Base-by-base conservation (phyloP, 2,329 filamentous ascomycete species). In the Seiridium cupressi region DNA sequence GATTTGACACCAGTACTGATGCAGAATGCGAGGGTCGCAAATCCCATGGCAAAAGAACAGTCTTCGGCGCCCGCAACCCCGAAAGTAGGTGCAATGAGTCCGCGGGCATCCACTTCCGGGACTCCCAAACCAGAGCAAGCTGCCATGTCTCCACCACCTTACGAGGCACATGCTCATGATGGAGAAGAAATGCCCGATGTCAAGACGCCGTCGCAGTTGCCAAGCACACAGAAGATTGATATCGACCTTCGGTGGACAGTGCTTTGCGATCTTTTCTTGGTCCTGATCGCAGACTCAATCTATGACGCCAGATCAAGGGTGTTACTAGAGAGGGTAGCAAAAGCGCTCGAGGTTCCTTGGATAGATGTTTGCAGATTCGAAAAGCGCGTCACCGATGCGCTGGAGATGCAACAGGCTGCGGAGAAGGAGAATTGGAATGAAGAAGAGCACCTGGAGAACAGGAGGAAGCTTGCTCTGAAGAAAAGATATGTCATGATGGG, bases 361-460 rank as follows among this genome's bases (percentile, higher is more conserved):
- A 81, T 96, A 58, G 95, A 99, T 65, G 96, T 98, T 60, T 96
- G 93, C 75, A 88, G 92, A 44, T 99, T 99, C 70, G 95, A 99
- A 77, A 98, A 97, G 77, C 89, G 93, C 57, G 92, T 99, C 5
- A 97, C 95, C 6, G 95, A 99, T 75, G 93, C 95, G 1, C 80
- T 99, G 31, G 95, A 99, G 75, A 97, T 99, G 92, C 94, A 98
- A 76, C 93, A 98, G 74, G 88, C 91, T 51, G 92, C 92, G 5
- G 90, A 93, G 64, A 96, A 94, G 69, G 95, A 99, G 76, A 97
- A 94, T 64, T 99, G 95, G 95, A 96, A 97, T 66, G 95, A 99
- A 73, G 89, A 95, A 9, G 92, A 96, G 65, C 93, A 98, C 72
- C 92, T 98, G 82, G 92, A 97, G 73, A 85, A 82, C 61, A 86